Percentiles rank a stretch among this genome's conserved stretches.
phyloP scores from a whole-genome alignment of 2,329 filamentous ascomycete species.

The Penicillium fuscoglaucum region DNA sequence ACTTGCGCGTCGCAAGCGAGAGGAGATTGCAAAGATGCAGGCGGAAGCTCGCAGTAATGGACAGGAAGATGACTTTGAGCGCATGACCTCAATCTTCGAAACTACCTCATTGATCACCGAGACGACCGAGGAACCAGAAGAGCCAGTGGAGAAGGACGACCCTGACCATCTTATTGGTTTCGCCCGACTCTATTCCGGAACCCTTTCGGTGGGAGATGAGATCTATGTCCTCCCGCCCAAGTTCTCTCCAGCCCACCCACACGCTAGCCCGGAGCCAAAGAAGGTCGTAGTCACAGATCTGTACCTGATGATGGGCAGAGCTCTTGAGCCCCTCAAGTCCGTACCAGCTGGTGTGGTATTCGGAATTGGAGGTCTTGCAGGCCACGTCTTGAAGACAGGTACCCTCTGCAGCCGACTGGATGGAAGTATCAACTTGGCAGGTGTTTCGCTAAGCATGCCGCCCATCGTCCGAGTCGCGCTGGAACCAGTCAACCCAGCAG shows the following conservation, averaged over 20 bases:
- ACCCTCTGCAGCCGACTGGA: slow-evolving; percentile 86
- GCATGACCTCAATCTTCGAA: slow-evolving; percentile 62
- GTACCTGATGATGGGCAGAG: slow-evolving; percentile 94
- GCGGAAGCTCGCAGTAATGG: slow-evolving; percentile 52
- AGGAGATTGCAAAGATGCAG: slow-evolving; percentile 80
- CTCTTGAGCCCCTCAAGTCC: slow-evolving; percentile 75
- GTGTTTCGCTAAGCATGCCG: slow-evolving; percentile 74
- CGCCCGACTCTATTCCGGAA: slow-evolving; percentile 89
- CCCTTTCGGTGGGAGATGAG: slow-evolving; percentile 81
- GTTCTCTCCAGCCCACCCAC: slow-evolving; percentile 77
- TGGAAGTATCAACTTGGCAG: slow-evolving; percentile 86
- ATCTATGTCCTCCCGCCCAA: slow-evolving; percentile 92
- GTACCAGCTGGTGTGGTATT: slow-evolving; percentile 95
- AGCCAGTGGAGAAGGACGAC: slow-evolving; percentile 63
- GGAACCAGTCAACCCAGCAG: slow-evolving; percentile 86
- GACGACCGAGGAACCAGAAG: slow-evolving; percentile 50
- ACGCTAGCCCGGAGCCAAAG: slow-evolving; percentile 70
- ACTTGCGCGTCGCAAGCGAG: slow-evolving; percentile 81
- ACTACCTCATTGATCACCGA: slow-evolving; percentile 56
- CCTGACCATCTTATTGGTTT: slow-evolving; percentile 92
- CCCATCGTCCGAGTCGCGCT: slow-evolving; percentile 94
- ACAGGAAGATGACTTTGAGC: slow-evolving; percentile 52
- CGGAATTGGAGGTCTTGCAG: slow-evolving; percentile 88
- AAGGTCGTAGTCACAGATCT: slow-evolving; percentile 83
- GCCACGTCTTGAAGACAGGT: slow-evolving; percentile 91